A percentile compares a stretch with the other conserved stretches of the same genome.
Evolutionary conservation across 306 rosid species (phyloP).

Genomic region (Trifolium fragiferum): DNA sequence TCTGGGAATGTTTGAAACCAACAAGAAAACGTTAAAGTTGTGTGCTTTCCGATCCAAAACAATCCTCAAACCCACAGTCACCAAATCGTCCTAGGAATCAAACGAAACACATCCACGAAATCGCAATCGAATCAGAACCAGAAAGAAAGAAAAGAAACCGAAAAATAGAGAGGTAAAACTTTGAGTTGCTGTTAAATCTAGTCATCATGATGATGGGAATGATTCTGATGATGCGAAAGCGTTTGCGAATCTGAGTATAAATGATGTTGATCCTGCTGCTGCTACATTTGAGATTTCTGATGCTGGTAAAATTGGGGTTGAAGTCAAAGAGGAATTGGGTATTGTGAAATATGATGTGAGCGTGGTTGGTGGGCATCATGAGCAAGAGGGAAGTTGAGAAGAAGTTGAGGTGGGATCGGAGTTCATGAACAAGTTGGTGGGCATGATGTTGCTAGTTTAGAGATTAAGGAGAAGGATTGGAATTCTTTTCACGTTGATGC

Average conservation of each 20-base stretch:
- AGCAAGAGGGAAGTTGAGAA: slow-evolving; percentile 40
- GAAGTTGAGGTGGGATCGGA: slow-evolving; percentile 48
- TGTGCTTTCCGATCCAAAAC: no score
- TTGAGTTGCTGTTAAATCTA: slow-evolving; percentile 39
- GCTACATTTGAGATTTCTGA: slow-evolving; percentile 50
- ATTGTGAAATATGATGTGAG: slow-evolving; percentile 36
- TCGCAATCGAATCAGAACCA: no score
- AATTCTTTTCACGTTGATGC: slow-evolving; percentile 73
- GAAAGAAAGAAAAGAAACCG: no score
- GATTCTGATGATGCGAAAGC: slow-evolving; percentile 69
- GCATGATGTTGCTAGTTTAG: slow-evolving; percentile 47
- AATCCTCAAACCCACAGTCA: no score
- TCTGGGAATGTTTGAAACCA: slow-evolving; percentile 45
- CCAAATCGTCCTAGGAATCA: no score
- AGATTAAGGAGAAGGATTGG: slow-evolving; percentile 81
- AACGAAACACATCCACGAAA: no score
- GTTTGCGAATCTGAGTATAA: slow-evolving; percentile 57
- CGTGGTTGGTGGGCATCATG: slow-evolving; percentile 37
- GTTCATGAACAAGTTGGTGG: slow-evolving; percentile 31
- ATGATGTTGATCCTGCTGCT: slow-evolving; percentile 51
- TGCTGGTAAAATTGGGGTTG: slow-evolving; percentile 36
- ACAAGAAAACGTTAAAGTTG: slow-evolving; percentile 31
- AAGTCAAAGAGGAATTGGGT: slow-evolving; percentile 32
- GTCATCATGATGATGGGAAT: slow-evolving; percentile 40
- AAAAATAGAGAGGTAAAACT: no score